Percentiles rank a stretch among this genome's conserved stretches.
Conservation (phyloP, 805 yeast genomes). For the Yamadazyma endophytica region DNA sequence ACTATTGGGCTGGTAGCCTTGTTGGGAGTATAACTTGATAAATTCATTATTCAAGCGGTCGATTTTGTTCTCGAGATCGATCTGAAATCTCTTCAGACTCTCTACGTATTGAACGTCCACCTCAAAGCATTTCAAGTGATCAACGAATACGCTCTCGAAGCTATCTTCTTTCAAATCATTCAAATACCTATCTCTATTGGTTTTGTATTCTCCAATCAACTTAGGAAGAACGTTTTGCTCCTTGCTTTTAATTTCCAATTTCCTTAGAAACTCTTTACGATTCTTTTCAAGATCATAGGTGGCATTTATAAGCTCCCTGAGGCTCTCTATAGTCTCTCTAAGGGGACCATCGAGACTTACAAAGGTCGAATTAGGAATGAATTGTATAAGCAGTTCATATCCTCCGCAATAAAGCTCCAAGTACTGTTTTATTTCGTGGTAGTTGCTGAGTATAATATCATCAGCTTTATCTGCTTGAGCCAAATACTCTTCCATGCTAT, state of each 20-base stretch:
- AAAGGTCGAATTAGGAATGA: slow-evolving; percentile 39
- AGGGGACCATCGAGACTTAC: slow-evolving; percentile 29
- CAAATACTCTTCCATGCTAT: slow-evolving; percentile 46
- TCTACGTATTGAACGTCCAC: slow-evolving; percentile 48
- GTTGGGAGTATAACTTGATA: slow-evolving; percentile 15
- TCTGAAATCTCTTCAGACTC: slow-evolving; percentile 26
- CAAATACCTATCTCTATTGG: slow-evolving; percentile 4
- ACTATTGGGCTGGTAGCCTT: slow-evolving; percentile 17
- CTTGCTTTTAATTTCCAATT: slow-evolving; percentile 41
- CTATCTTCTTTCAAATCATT: slow-evolving; percentile 21
- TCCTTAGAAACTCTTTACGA: slow-evolving; percentile 37
- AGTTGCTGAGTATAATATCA: slow-evolving; percentile 42
- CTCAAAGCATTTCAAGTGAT: slow-evolving; percentile 45
- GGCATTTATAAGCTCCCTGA: slow-evolving; percentile 31
- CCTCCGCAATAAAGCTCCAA: slow-evolving; percentile 45
- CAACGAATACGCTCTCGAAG: slow-evolving; percentile 35
- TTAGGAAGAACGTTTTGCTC: slow-evolving; percentile 50
- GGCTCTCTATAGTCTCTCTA: slow-evolving; percentile 24
- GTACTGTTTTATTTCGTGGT: slow-evolving; percentile 43
- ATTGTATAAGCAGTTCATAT: slow-evolving; percentile 22
- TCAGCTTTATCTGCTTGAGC: slow-evolving; percentile 63
- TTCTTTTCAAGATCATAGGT: slow-evolving; percentile 26
- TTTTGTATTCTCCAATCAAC: slow-evolving; percentile 45
- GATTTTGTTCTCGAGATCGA: slow-evolving; percentile 34
- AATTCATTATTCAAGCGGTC: slow-evolving; percentile 28